Evolutionary conservation across 176 grass and related monocot genomes (phyloP).

Genomic region (Paspalum notatum): DNA sequence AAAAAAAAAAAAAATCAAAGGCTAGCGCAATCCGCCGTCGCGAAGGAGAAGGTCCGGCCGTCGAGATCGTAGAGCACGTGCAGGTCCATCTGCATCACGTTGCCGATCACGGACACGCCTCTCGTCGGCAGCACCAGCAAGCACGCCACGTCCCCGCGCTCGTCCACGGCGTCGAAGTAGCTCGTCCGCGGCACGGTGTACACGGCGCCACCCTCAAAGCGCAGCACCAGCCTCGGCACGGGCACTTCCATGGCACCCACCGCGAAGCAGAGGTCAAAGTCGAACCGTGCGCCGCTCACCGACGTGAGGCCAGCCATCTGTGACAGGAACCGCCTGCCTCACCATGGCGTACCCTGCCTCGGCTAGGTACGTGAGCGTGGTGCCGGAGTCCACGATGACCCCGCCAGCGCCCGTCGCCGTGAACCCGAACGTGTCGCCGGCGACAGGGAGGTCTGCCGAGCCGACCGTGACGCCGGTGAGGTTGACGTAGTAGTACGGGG

Average conservation of each 20-base stretch:
- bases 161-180: conserved; percentile 51
- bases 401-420: conserved; percentile 40
- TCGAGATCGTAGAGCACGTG: conserved; percentile 57
- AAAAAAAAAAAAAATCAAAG: conserved; percentile 12
- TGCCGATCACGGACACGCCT: conserved; percentile 64
- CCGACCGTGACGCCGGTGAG: conserved; percentile 63
- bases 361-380: conserved; percentile 50
- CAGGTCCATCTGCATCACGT: conserved; percentile 64
- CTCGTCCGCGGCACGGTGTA: conserved; percentile 40
- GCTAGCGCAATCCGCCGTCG: conserved; percentile 39
- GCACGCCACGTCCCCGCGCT: conserved; percentile 38
- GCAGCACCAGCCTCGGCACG: conserved; percentile 55
- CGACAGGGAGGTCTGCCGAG: conserved; percentile 29
- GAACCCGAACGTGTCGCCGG: conserved; percentile 41
- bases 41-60: conserved; percentile 42
- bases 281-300: conserved; percentile 32
- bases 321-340: conserved; percentile 38
- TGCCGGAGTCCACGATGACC: conserved; percentile 65
- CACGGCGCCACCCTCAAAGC: conserved; percentile 53
- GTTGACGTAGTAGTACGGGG: conserved; percentile 60
- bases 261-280: conserved; percentile 62
- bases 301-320: conserved; percentile 17
- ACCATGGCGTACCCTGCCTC: conserved; percentile 46
- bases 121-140: conserved; percentile 45
- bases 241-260: not conserved